Conservation (phyloP, 768 basidiomycete genomes). For the Suillus variegatus region DNA sequence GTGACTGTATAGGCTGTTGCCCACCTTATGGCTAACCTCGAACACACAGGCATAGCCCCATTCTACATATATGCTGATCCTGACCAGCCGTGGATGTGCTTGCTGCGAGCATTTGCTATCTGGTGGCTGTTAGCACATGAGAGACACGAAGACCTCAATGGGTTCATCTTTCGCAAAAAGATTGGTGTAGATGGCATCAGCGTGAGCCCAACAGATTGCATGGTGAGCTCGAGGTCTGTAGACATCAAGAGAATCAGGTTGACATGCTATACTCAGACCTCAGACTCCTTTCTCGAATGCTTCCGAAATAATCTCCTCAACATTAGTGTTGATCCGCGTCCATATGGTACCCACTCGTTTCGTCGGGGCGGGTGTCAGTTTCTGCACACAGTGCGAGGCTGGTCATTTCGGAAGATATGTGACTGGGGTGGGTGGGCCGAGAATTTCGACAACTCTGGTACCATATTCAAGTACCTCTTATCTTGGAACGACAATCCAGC, state of each 20-base stretch:
- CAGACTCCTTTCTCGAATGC: constrained; percentile 38
- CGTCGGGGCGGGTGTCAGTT: constrained; percentile 43
- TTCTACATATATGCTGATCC: constrained; percentile 26
- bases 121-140: constrained; percentile 23
- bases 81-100: constrained; percentile 32
- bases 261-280: not conserved
- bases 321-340: constrained; percentile 38
- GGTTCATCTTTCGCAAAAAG: constrained; percentile 5
- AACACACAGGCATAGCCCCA: constrained; percentile 30
- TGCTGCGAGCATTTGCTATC: constrained; percentile 32
- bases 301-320: constrained; percentile 44
- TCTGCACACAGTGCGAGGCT: constrained; percentile 29
- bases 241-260: too few relatives aligned
- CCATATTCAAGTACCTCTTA: constrained; percentile 44
- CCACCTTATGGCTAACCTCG: not conserved
- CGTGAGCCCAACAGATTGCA: too few relatives aligned
- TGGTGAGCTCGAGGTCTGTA: too few relatives aligned
- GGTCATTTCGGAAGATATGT: constrained; percentile 40
- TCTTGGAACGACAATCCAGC: constrained; percentile 41
- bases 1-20: not conserved
- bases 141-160: not conserved
- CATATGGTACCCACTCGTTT: constrained; percentile 31
- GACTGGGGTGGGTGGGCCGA: constrained; percentile 47
- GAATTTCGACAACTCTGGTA: constrained; percentile 37
- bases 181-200: not conserved